phyloP scores from a whole-genome alignment of 2,329 filamentous ascomycete species.

The Diaporthe australafricana region DNA sequence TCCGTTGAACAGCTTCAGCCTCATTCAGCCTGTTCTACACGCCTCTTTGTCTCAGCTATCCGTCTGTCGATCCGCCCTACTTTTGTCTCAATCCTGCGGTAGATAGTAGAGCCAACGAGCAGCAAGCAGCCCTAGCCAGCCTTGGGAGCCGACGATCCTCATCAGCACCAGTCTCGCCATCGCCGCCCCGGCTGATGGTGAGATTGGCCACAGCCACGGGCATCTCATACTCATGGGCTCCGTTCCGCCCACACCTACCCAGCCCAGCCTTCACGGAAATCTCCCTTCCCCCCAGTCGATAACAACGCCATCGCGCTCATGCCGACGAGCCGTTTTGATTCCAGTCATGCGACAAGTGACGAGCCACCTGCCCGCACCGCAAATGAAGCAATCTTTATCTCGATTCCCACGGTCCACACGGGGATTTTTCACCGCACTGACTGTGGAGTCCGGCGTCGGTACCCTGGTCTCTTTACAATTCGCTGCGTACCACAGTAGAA shows the following conservation, averaged over 20 bases:
- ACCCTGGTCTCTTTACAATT: slow-evolving; percentile 12
- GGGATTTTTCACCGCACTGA: slow-evolving; percentile 27
- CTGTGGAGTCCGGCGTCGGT: slow-evolving; percentile 6
- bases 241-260: background rate
- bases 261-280: background rate
- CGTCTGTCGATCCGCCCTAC: background rate
- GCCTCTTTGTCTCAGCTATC: slow-evolving; percentile 1
- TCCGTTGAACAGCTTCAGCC: background rate
- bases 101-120: background rate
- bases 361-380: slow-evolving; percentile 3
- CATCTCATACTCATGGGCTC: background rate
- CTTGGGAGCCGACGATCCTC: slow-evolving; percentile 18
- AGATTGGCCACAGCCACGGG: slow-evolving; percentile 16
- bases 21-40: background rate
- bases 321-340: slow-evolving; percentile 10
- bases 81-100: background rate
- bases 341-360: slow-evolving; percentile 29
- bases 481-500: background rate
- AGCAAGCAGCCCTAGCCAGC: slow-evolving; percentile 1
- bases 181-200: slow-evolving; percentile 16
- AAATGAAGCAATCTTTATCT: slow-evolving; percentile 33
- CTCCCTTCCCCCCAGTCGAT: background rate
- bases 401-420: slow-evolving; percentile 2
- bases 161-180: slow-evolving; percentile 22
- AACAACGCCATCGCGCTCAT: slow-evolving; percentile 22